Evolutionary conservation across 495 filamentous ascomycete species (phyloP), one percentile per base, ranked within the genome.

Genomic region (Trichoderma erinaceum): DNA sequence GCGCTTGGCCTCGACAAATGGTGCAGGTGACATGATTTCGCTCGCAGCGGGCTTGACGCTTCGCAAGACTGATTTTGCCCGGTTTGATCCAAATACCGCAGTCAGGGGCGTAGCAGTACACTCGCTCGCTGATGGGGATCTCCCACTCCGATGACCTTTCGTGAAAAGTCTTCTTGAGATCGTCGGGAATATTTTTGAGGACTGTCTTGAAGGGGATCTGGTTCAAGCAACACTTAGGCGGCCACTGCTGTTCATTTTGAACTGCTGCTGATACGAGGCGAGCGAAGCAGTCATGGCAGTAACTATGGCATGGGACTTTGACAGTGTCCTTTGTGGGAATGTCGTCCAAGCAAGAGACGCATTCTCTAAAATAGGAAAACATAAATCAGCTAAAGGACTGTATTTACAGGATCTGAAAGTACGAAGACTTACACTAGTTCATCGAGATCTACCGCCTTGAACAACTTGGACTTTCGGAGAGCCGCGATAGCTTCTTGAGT

Each of bases 221-320:
- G 63, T 77, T 80, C 27, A 80, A 71, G 63, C 80, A 82, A 71
- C 78, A 82, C 64, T 80, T 82, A 1, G 80, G 78, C 11, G 80
- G 80, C 78, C 79, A 82, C 64, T 78, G 78, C 66, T 75, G 72
- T 68, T 80, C 78, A 65, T 73, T 76, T 65, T 75, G 68, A 63
- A 77, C 72, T 27, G 75, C 69, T 1, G 74, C 73, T 1, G 64
- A n/a, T 69, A 82, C 72, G n/a, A 82, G 78, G 12, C 72, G 73
- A 15, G 67, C n/a, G 69, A 82, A 82, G 70, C 78, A 81, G 12
- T 71, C 71, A 6, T 56, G 71, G 74, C 80, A 82, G 69, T 80
- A 82, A 46, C 69, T 68, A 69, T 82, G 80, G 66, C 78, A 79
- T 13, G 74, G 66, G 10, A 71, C 75, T 61, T 74, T 75, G 64